phyloP scores from a whole-genome alignment of 1,139 yeast species.

The Yamadazyma dendronema region DNA sequence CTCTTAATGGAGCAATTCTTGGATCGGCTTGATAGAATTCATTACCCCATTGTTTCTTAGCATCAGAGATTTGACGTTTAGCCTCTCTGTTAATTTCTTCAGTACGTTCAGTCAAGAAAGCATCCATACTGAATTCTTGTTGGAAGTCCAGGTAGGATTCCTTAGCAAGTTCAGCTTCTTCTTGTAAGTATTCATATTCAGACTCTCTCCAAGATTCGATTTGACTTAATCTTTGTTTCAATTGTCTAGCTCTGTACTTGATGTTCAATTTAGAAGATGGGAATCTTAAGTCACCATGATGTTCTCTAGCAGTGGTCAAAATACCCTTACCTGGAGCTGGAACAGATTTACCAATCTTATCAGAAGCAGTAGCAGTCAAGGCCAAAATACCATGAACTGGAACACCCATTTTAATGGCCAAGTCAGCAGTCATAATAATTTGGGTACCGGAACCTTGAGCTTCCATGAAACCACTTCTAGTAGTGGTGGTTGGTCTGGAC shows the following conservation, averaged over 20 bases:
- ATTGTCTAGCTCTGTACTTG: constrained; percentile 92
- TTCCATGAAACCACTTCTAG: constrained; percentile 98
- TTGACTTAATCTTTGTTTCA: constrained; percentile 74
- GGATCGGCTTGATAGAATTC: constrained; percentile 89
- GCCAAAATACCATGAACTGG: constrained; percentile 97
- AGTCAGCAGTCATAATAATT: constrained; percentile 90
- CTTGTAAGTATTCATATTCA: constrained; percentile 59
- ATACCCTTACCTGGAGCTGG: constrained; percentile 99
- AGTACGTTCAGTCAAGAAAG: constrained; percentile 76
- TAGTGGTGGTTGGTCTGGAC: constrained; percentile 97
- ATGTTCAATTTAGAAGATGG: constrained; percentile 82
- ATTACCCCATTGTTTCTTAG: constrained; percentile 94
- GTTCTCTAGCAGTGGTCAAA: constrained; percentile 95
- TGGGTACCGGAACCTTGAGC: constrained; percentile 99
- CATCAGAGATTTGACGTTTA: constrained; percentile 78
- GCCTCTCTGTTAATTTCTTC: constrained; percentile 89
- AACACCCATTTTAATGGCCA: constrained; percentile 97
- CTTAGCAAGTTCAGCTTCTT: constrained; percentile 55
- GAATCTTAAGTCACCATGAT: constrained; percentile 78
- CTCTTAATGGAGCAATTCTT: constrained; percentile 95
- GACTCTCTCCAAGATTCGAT: constrained; percentile 81
- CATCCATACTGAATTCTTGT: constrained; percentile 43
- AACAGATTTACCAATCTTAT: constrained; percentile 96
- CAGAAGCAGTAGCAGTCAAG: constrained; percentile 93
- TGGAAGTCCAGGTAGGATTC: constrained; percentile 56